Base-by-base conservation (phyloP, 805 yeast species). In the Blastobotrys peoriensis region DNA sequence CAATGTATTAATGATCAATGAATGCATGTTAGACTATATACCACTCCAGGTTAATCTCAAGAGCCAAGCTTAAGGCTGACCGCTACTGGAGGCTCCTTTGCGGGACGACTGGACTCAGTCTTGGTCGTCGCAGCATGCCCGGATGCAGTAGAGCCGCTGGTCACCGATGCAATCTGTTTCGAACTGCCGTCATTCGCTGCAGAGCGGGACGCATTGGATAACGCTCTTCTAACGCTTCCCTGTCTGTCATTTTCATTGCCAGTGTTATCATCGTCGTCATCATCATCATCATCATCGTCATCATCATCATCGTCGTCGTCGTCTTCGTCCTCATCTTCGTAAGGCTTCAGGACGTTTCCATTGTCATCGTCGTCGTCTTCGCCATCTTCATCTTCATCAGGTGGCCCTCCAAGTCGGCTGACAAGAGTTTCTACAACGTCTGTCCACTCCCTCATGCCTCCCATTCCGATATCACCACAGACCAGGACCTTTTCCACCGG, bases 391-490 rank as follows among this genome's bases (percentile, higher is more conserved):
- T 53, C 61, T 2, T 57, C 60, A 6, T 52, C 57, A 1, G 52
- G 52, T 8, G 49, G 54, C 4, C 58, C 62, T 18, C 66, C 66
- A 5, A 64, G 54, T 4, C 61, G 50, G 5, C 43, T 46, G 13
- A 83, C 91, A 41, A 88, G 70, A 51, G 80, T 79, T 59, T 87
- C 95, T n/a, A 88, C 96, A 53, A 93, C 81, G 59, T 89, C 97
- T 52, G 86, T 81, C 79, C 94, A 87, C 59, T 93, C 98, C 75
- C 91, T 80, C 98, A 91, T 91, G 41, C 98, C 98, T 36, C 98
- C 98, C 88, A 91, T 83, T 10, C 98, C 98, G 45, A 91, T 88
- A 61, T 93, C 98, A 50, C 98, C 98, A 69, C 93, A 87, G 22
- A 86, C 86, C 60, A 85, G 76, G 5, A 91, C 95, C 63, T 91